Evolutionary conservation across 306 rosid species (phyloP).

Genomic region (Cicer yamashitae): DNA sequence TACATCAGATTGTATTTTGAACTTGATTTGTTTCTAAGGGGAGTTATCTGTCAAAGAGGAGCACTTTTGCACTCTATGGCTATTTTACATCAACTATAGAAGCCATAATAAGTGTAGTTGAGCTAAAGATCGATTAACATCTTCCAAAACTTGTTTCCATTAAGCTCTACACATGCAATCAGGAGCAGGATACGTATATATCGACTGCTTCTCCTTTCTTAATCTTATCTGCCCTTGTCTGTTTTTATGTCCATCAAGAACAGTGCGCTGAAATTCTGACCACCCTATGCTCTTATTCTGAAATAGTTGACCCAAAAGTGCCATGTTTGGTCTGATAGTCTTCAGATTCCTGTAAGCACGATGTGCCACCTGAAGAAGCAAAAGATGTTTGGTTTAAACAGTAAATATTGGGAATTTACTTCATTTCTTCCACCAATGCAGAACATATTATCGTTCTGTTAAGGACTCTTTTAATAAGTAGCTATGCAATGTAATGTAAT

Average conservation of each 20-base stretch:
- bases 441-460: constrained; percentile 17
- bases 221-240: constrained; percentile 88
- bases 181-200: constrained; percentile 94
- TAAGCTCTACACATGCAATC: constrained; percentile 88
- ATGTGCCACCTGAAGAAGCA: constrained; percentile 72
- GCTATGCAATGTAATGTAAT: constrained; percentile 7
- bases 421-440: constrained; percentile 25
- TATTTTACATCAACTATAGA: constrained; percentile 10
- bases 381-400: constrained; percentile 30
- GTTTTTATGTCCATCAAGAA: constrained; percentile 75
- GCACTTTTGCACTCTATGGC: neutral
- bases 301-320: constrained; percentile 79
- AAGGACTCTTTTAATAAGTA: constrained; percentile 24
- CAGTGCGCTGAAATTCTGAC: constrained; percentile 73
- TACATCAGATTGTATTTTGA: neutral
- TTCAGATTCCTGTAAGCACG: constrained; percentile 84
- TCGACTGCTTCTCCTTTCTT: constrained; percentile 86
- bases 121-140: constrained; percentile 30
- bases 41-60: constrained; percentile 7
- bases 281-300: constrained; percentile 77
- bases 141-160: constrained; percentile 38
- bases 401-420: constrained; percentile 34
- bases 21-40: neutral
- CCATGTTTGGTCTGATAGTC: constrained; percentile 95
- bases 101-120: constrained; percentile 13